Percentiles rank a stretch among this genome's conserved stretches.
Conservation (phyloP, 352 stramenopile genomes). For the Globisporangium acanthophoron region DNA sequence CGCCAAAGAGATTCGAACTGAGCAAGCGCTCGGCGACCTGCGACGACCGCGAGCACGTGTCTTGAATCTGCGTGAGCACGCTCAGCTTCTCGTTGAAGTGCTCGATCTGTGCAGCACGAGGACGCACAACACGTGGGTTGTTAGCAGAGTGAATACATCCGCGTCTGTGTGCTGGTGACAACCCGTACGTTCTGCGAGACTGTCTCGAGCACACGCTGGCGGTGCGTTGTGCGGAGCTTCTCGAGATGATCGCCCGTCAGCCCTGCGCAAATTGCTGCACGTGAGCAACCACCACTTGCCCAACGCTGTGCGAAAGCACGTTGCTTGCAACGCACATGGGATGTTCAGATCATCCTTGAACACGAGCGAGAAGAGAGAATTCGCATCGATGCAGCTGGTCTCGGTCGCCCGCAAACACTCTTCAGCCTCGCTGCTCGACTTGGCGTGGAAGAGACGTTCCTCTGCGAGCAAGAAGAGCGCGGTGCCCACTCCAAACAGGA, state of each 20-base stretch:
- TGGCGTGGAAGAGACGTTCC: constrained; percentile 61
- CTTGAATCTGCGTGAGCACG: constrained; percentile 51
- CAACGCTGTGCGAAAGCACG: neutral
- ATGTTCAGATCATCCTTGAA: constrained; percentile 83
- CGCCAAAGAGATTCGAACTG: neutral
- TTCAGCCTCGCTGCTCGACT: constrained; percentile 38
- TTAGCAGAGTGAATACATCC: neutral
- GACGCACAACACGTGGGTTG: neutral
- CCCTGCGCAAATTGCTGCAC: constrained; percentile 20
- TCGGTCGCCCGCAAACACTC: constrained; percentile 50
- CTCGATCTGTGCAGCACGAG: constrained; percentile 18
- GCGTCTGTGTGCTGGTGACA: neutral
- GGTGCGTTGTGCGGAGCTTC: constrained; percentile 41
- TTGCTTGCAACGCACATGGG: constrained; percentile 33
- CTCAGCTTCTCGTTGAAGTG: constrained; percentile 54
- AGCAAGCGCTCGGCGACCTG: constrained; percentile 32
- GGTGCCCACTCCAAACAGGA: constrained; percentile 68
- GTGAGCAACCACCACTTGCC: neutral
- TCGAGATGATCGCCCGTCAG: constrained; percentile 63
- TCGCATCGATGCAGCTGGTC: constrained; percentile 59
- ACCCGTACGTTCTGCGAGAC: constrained; percentile 40
- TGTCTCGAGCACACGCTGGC: constrained; percentile 44
- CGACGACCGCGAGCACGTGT: constrained; percentile 32
- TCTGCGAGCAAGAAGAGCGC: constrained; percentile 63
- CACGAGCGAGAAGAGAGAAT: constrained; percentile 62